A percentile compares a stretch with the other conserved stretches of the same genome.
Evolutionary conservation across 108 stramenopile species (phyloP).

Genomic region (Seminavis robusta): DNA sequence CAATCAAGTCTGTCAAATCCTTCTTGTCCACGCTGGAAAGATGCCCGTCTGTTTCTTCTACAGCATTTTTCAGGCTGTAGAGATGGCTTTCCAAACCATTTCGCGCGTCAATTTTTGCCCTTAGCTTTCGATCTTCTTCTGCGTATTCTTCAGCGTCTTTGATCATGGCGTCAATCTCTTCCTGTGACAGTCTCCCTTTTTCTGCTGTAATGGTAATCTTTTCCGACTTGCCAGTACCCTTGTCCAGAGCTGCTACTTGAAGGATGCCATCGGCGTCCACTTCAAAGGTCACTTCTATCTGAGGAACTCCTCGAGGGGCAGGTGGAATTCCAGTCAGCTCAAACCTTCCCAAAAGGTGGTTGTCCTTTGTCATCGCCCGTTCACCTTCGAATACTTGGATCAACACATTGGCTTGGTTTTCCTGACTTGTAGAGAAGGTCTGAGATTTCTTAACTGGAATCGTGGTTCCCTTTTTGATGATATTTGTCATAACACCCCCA

Average conservation of each 20-base stretch:
- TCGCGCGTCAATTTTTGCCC: slow-evolving; percentile 90
- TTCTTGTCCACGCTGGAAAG: slow-evolving; percentile 88
- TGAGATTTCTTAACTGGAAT: slow-evolving; percentile 93
- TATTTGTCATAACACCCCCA: slow-evolving; percentile 90
- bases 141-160: slow-evolving; percentile 90
- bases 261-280: slow-evolving; percentile 93
- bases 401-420: slow-evolving; percentile 89
- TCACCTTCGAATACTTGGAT: slow-evolving; percentile 95
- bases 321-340: slow-evolving; percentile 90
- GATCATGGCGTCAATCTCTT: slow-evolving; percentile 95
- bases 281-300: slow-evolving; percentile 89
- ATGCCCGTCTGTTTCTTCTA: slow-evolving; percentile 76
- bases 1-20: slow-evolving; percentile 78
- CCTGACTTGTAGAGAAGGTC: slow-evolving; percentile 90
- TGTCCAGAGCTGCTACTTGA: slow-evolving; percentile 85
- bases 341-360: slow-evolving; percentile 80
- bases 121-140: slow-evolving; percentile 82
- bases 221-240: slow-evolving; percentile 87
- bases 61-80: slow-evolving; percentile 94
- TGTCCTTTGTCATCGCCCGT: slow-evolving; percentile 90
- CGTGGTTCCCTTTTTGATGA: slow-evolving; percentile 89
- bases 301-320: slow-evolving; percentile 88
- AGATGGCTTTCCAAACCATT: slow-evolving; percentile 92
- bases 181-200: slow-evolving; percentile 90
- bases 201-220: slow-evolving; percentile 92